Conservation (phyloP, 148 eudicot species). For the Talinum fruticosum region DNA sequence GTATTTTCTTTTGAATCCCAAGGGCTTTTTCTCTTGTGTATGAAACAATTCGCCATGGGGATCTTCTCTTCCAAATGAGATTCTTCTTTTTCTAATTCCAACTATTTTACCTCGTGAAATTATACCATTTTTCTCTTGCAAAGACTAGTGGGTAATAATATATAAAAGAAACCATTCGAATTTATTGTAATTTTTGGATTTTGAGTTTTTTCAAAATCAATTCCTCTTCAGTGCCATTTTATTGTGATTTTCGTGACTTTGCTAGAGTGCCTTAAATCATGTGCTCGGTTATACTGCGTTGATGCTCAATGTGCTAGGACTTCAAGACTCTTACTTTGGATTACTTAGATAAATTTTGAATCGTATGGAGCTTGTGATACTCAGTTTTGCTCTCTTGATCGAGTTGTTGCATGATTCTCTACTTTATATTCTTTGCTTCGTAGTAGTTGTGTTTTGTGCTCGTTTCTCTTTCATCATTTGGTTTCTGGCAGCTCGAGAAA, state of each 20-base stretch:
- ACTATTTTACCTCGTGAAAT: background rate
- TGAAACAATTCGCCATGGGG: background rate
- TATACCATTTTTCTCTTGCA: background rate
- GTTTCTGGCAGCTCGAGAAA: background rate
- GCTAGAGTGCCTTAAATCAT: no score
- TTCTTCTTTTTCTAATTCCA: background rate
- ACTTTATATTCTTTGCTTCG: background rate
- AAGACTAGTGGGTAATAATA: no score
- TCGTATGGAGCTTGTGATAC: background rate
- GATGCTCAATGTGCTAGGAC: no score
- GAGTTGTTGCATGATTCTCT: background rate
- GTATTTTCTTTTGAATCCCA: conserved; percentile 11
- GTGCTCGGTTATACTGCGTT: no score
- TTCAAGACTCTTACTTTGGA: no score
- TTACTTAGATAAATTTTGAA: no score
- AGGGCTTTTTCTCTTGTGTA: conserved; percentile 1
- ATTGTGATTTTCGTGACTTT: no score
- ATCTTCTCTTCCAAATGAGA: background rate
- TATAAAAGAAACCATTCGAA: no score
- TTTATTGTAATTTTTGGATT: no score
- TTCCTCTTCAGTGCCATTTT: no score
- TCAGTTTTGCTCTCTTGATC: background rate
- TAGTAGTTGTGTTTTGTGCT: background rate
- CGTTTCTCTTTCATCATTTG: background rate
- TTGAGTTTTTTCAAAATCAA: no score